These are phyloP conservation scores for Phytophthora foliorum DNA, from an alignment of 352 stramenopile species.

Conservation along the genomic window DNA sequence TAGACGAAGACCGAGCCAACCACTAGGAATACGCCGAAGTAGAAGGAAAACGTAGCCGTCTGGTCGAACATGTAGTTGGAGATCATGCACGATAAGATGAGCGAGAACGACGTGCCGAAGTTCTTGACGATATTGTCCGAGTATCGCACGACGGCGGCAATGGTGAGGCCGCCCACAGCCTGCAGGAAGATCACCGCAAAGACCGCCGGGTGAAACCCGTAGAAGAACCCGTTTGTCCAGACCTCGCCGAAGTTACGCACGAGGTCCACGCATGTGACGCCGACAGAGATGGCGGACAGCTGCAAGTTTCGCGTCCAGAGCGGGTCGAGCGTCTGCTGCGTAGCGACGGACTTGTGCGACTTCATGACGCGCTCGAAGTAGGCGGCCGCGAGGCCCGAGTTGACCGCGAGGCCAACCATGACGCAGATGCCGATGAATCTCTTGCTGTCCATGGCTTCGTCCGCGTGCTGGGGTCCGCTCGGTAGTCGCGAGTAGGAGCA, in stretches of 20 bases:
- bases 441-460: slow-evolving; percentile 50
- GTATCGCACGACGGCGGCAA: slow-evolving; percentile 88
- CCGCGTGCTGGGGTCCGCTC: slow-evolving; percentile 26
- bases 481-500: slow-evolving; percentile 86
- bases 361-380: slow-evolving; percentile 93
- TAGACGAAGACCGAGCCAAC: slow-evolving; percentile 90
- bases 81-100: slow-evolving; percentile 91
- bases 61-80: slow-evolving; percentile 92
- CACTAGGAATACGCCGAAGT: slow-evolving; percentile 80
- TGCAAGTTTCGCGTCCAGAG: slow-evolving; percentile 91
- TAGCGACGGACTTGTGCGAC: slow-evolving; percentile 78
- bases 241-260: slow-evolving; percentile 70
- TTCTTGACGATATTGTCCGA: slow-evolving; percentile 94
- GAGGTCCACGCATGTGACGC: slow-evolving; percentile 76
- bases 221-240: slow-evolving; percentile 79
- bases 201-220: slow-evolving; percentile 81
- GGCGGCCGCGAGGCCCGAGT: slow-evolving; percentile 87
- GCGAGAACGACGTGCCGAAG: slow-evolving; percentile 90
- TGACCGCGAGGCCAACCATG: slow-evolving; percentile 81
- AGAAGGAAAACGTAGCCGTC: slow-evolving; percentile 76
- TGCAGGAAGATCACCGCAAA: slow-evolving; percentile 87
- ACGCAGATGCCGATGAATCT: slow-evolving; percentile 84
- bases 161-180: slow-evolving; percentile 84
- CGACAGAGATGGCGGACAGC: slow-evolving; percentile 85
- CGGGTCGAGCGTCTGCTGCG: slow-evolving; percentile 82